Conservation (phyloP, 345 rosid genomes). For the Lumnitzera racemosa region DNA sequence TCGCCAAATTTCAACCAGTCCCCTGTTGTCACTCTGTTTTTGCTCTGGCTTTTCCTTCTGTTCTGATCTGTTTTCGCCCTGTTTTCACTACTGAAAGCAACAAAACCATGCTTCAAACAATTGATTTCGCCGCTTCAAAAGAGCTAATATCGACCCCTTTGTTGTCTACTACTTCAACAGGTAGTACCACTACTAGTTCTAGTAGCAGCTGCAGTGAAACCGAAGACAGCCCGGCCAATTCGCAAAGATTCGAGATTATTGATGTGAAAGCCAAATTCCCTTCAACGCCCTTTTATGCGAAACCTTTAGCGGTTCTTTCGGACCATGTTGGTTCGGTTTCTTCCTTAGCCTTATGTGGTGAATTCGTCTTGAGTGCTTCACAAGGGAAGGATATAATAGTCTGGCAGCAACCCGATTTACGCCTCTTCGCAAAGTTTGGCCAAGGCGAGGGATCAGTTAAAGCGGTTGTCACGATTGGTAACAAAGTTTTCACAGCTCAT, state of each 20-base stretch:
- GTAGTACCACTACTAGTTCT: conserved; percentile 24
- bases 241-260: conserved; percentile 31
- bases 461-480: conserved; percentile 60
- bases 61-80: too few species aligned
- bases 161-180: conserved; percentile 28
- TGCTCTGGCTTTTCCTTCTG: too few species aligned
- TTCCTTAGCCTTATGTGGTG: conserved; percentile 79
- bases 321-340: conserved; percentile 86
- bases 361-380: conserved; percentile 83
- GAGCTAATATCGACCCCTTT: conserved; percentile 43
- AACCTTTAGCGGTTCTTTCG: conserved; percentile 63
- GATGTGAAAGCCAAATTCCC: conserved; percentile 15
- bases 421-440: conserved; percentile 80
- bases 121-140: conserved; percentile 16
- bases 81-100: too few species aligned
- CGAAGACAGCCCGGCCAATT: conserved; percentile 42
- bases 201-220: conserved; percentile 32
- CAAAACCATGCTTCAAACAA: neutral
- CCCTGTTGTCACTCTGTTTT: too few species aligned
- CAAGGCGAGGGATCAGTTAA: conserved; percentile 89
- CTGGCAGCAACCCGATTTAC: conserved; percentile 97
- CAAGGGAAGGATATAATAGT: conserved; percentile 94
- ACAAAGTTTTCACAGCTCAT: conserved; percentile 77
- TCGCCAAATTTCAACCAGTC: too few species aligned
- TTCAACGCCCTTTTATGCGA: conserved; percentile 22